A percentile compares a stretch with the other conserved stretches of the same genome.
phyloP scores from a whole-genome alignment of 208 protist species.

The Crithidia acanthocephali region DNA sequence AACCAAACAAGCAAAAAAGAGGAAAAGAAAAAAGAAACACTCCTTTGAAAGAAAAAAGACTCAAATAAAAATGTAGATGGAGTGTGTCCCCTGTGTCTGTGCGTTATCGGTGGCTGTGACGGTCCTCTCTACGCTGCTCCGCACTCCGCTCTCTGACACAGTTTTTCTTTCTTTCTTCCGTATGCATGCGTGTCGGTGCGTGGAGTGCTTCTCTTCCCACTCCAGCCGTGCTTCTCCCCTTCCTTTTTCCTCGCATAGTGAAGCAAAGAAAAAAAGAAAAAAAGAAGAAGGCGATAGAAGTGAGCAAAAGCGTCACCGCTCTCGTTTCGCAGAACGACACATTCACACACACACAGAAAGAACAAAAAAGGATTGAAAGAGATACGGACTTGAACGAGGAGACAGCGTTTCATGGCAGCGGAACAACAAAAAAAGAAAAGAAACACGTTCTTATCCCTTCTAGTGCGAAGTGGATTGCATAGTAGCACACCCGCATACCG shows the following conservation, averaged over 20 bases:
- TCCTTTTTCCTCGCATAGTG: not conserved
- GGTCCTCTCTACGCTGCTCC: not conserved
- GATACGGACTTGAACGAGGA: too few relatives aligned
- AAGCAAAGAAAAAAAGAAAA: conserved; percentile 16
- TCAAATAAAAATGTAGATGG: not conserved
- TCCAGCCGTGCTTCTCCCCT: not conserved
- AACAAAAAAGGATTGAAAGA: not conserved
- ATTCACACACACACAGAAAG: not conserved
- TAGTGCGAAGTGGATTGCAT: not conserved
- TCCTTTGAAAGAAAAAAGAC: not conserved
- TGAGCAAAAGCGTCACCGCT: not conserved
- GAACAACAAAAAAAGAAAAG: not conserved
- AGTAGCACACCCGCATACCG: not conserved
- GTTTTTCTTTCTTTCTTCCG: not conserved
- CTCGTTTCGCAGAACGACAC: not conserved
- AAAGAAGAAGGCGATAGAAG: not conserved
- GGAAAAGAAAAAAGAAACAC: conserved; percentile 2
- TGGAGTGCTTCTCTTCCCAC: not conserved
- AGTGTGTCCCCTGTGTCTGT: not conserved
- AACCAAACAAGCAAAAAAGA: not conserved
- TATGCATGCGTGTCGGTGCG: not conserved
- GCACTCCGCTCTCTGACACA: not conserved
- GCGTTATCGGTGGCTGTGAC: too few relatives aligned
- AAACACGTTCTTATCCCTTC: not conserved
- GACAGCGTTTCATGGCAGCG: not conserved